phyloP scores from a whole-genome alignment of 768 basidiomycete species.

The Kwoniella europaea region DNA sequence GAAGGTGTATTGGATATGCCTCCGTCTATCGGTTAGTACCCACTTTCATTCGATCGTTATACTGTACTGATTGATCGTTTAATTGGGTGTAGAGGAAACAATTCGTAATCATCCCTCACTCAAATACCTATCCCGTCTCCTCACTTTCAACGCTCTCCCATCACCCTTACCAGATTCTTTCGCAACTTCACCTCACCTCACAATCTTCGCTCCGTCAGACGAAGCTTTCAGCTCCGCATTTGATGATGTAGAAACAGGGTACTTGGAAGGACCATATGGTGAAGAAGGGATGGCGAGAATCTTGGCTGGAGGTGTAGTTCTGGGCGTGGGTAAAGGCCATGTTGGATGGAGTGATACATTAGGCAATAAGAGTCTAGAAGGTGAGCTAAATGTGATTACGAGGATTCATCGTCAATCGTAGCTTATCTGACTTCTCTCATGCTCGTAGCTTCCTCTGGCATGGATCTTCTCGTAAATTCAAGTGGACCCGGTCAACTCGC shows the following conservation, averaged over 20 bases:
- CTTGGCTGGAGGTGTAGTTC: slow-evolving; percentile 62
- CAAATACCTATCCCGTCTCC: slow-evolving; percentile 75
- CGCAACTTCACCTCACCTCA: slow-evolving; percentile 68
- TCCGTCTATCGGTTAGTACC: slow-evolving; percentile 68
- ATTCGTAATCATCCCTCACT: slow-evolving; percentile 67
- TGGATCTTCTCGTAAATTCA: slow-evolving; percentile 35
- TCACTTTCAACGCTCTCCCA: slow-evolving; percentile 60
- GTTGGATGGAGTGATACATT: slow-evolving; percentile 59
- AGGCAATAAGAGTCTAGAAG: slow-evolving; percentile 19
- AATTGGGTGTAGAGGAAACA: slow-evolving; percentile 63
- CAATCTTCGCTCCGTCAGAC: slow-evolving; percentile 86
- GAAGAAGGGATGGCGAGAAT: slow-evolving; percentile 77
- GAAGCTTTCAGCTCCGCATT: slow-evolving; percentile 76
- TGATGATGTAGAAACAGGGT: slow-evolving; percentile 76
- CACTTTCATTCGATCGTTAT: too few relatives aligned
- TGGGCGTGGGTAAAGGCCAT: slow-evolving; percentile 36
- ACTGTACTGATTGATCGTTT: not conserved
- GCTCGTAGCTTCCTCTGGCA: slow-evolving; percentile 25
- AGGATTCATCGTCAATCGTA: not conserved
- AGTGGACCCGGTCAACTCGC: slow-evolving; percentile 64
- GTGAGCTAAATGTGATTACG: slow-evolving; percentile 15
- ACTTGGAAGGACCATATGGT: slow-evolving; percentile 87
- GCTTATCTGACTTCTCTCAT: not conserved
- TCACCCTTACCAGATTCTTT: slow-evolving; percentile 62
- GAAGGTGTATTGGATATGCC: slow-evolving; percentile 76